Evolutionary conservation across 441 rosid species (phyloP).

Genomic region (Populus hybrid): DNA sequence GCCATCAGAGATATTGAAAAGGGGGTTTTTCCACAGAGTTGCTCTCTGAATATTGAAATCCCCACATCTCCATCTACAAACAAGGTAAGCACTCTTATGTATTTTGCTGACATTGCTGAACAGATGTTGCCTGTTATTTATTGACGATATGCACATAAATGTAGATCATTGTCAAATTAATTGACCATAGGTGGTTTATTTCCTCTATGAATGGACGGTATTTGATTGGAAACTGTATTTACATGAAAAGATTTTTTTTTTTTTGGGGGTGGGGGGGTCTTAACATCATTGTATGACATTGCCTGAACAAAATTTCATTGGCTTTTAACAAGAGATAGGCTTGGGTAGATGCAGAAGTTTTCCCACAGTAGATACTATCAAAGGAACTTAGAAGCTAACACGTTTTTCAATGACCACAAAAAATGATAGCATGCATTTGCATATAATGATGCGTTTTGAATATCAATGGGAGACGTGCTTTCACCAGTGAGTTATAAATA

Average conservation of each 20-base stretch:
- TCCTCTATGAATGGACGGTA: not conserved
- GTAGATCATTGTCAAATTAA: not conserved
- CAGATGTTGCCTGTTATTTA: not conserved
- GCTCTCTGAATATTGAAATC: conserved; percentile 67
- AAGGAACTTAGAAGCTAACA: not conserved
- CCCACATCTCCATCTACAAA: conserved; percentile 82
- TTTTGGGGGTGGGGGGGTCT: not conserved
- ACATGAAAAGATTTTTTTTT: too few relatives aligned
- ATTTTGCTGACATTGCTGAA: not conserved
- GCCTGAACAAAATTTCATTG: not conserved
- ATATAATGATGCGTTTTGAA: not conserved
- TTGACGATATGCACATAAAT: not conserved
- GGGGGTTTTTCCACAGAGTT: conserved; percentile 72
- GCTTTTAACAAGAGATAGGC: not conserved
- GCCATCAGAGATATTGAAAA: conserved; percentile 79
- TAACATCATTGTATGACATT: not conserved
- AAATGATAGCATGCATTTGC: not conserved
- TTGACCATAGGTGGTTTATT: not conserved
- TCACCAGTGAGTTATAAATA: not conserved
- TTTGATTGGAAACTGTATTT: not conserved
- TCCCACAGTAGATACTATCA: not conserved
- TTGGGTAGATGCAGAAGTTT: not conserved
- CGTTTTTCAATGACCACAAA: not conserved
- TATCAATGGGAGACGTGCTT: not conserved
- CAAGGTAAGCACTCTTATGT: conserved; percentile 53